Evolutionary conservation across 108 stramenopile genomes (phyloP).

Genomic region (Parmales sp.): DNA sequence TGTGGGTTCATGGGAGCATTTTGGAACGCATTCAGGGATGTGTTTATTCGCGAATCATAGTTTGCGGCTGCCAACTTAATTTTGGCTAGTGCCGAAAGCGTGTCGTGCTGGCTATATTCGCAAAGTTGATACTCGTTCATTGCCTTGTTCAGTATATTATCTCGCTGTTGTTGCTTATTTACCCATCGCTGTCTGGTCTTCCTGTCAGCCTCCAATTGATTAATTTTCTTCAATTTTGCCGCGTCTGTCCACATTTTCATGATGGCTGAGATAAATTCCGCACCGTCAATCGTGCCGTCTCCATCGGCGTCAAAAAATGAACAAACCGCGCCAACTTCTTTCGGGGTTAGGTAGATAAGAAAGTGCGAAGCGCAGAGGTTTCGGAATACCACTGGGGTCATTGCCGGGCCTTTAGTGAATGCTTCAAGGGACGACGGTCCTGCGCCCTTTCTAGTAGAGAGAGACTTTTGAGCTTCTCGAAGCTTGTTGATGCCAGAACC

Average conservation of each 20-base stretch:
- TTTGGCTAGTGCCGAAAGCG: background rate
- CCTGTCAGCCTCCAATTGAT: background rate
- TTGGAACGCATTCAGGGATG: background rate
- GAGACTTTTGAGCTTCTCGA: background rate
- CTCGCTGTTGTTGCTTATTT: background rate
- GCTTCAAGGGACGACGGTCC: background rate
- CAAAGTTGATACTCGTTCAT: background rate
- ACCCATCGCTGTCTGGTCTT: background rate
- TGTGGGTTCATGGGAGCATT: background rate
- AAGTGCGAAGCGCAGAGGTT: background rate
- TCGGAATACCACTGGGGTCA: background rate
- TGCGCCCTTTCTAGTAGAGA: background rate
- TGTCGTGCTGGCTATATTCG: background rate
- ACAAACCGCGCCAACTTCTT: background rate
- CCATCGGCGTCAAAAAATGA: slow-evolving; percentile 1
- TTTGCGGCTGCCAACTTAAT: background rate
- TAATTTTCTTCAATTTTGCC: background rate
- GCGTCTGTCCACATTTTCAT: background rate
- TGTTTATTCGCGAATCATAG: background rate
- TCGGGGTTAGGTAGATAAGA: background rate
- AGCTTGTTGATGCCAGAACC: background rate
- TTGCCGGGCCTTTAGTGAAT: background rate
- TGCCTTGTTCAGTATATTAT: background rate
- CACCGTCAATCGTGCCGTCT: slow-evolving; percentile 4
- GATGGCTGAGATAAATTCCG: background rate